phyloP scores from a whole-genome alignment of 306 rosid species.

The Betula pendula region DNA sequence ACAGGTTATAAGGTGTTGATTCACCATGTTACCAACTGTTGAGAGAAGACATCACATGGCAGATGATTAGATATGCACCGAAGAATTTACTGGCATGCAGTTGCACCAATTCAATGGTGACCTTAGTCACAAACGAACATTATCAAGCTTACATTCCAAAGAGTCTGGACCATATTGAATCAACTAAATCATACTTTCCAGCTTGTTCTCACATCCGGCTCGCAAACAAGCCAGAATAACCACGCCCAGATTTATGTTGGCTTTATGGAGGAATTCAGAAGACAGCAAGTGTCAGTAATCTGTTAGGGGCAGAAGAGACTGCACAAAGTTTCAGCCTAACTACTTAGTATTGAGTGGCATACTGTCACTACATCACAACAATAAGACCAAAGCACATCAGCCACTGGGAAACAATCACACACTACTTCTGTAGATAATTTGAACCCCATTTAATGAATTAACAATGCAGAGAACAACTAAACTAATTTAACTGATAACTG shows the following conservation, averaged over 20 bases:
- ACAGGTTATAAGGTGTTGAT: background rate
- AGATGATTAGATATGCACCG: background rate
- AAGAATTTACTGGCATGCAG: background rate
- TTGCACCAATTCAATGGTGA: background rate
- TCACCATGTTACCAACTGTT: background rate
- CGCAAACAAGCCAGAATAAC: too few species aligned
- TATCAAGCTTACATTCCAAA: background rate
- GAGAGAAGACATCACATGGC: background rate
- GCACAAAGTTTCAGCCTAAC: background rate
- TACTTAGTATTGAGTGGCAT: background rate
- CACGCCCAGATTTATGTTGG: too few species aligned
- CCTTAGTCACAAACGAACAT: background rate
- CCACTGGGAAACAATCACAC: background rate
- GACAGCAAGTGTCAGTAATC: background rate
- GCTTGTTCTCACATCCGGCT: background rate
- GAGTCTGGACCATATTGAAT: background rate
- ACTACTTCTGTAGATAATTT: background rate
- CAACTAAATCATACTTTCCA: background rate
- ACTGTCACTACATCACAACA: background rate
- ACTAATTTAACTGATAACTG: background rate
- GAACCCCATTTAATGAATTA: background rate
- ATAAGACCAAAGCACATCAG: background rate
- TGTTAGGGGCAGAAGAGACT: background rate
- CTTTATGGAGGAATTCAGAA: background rate
- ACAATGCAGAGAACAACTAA: background rate